phyloP scores from a whole-genome alignment of 2,329 filamentous ascomycete species.

The Aspergillus arachidicola region DNA sequence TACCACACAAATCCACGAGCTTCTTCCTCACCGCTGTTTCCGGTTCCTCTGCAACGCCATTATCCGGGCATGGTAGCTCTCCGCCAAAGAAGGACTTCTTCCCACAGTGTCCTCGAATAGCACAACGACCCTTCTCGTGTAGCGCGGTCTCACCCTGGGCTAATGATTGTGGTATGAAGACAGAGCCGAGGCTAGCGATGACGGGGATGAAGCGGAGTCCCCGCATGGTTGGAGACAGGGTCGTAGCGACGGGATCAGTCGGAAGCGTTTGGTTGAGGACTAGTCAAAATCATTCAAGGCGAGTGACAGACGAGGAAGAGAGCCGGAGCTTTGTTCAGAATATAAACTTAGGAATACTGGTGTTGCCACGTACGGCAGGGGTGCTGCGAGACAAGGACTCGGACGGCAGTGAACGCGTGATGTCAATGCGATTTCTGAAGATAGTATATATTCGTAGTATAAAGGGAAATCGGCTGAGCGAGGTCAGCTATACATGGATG shows the following conservation, averaged over 20 bases:
- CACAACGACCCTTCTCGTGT: slow-evolving; percentile 86
- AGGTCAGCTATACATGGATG: background rate
- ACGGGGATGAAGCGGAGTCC: slow-evolving; percentile 29
- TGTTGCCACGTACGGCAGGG: background rate
- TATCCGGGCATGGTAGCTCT: slow-evolving; percentile 89
- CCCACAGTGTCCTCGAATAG: slow-evolving; percentile 88
- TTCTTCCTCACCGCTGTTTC: slow-evolving; percentile 71
- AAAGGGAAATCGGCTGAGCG: background rate
- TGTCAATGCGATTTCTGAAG: background rate
- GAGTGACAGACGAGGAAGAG: background rate
- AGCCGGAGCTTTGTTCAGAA: background rate
- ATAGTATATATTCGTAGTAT: background rate
- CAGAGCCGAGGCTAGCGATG: slow-evolving; percentile 30
- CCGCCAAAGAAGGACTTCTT: slow-evolving; percentile 88
- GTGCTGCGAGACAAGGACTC: background rate
- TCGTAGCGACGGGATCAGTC: background rate
- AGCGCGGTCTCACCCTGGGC: slow-evolving; percentile 50
- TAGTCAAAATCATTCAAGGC: slow-evolving; percentile 6
- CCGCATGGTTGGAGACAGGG: slow-evolving; percentile 32
- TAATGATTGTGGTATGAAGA: slow-evolving; percentile 26
- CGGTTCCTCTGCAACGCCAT: slow-evolving; percentile 76
- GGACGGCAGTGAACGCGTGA: background rate
- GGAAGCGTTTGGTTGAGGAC: background rate
- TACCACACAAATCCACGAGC: slow-evolving; percentile 82
- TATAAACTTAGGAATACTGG: background rate